Evolutionary conservation across 179 eudicot genomes (phyloP).

Genomic region (Silene vulgaris): DNA sequence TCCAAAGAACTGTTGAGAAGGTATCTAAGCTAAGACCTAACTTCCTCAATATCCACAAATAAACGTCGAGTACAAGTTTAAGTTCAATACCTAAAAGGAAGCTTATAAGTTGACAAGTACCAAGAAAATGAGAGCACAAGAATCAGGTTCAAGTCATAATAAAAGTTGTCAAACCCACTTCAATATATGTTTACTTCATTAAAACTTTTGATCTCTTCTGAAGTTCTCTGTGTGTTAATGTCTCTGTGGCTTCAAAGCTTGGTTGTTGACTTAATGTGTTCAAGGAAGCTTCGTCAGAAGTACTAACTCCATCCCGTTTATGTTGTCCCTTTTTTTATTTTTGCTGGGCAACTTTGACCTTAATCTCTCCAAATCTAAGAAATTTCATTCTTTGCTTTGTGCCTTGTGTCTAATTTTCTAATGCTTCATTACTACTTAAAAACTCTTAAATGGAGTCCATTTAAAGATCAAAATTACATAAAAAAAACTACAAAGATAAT

Average conservation of each 20-base stretch:
- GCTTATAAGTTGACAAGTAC: background rate
- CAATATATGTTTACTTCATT: slow-evolving; percentile 1
- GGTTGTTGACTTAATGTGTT: background rate
- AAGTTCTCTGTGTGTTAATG: background rate
- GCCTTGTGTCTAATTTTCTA: no score
- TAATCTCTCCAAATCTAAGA: no score
- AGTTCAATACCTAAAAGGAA: background rate
- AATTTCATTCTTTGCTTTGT: no score
- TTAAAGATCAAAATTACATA: no score
- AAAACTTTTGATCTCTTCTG: background rate
- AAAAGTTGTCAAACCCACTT: background rate
- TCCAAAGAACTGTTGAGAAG: background rate
- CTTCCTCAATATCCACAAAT: background rate
- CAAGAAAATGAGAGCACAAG: slow-evolving; percentile 1
- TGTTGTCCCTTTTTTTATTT: background rate
- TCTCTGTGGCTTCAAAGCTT: background rate
- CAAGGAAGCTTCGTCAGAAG: background rate
- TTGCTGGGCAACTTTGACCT: no score
- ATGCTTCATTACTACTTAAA: no score
- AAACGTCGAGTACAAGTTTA: background rate
- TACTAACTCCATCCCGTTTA: background rate
- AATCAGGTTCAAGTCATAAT: background rate
- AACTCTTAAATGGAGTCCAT: no score
- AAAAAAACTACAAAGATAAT: no score
- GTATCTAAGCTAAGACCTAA: background rate